These are phyloP conservation scores for Mantamonas sphyraenae DNA, from an alignment of 78 protist genomes.

Conservation along the genomic window DNA sequence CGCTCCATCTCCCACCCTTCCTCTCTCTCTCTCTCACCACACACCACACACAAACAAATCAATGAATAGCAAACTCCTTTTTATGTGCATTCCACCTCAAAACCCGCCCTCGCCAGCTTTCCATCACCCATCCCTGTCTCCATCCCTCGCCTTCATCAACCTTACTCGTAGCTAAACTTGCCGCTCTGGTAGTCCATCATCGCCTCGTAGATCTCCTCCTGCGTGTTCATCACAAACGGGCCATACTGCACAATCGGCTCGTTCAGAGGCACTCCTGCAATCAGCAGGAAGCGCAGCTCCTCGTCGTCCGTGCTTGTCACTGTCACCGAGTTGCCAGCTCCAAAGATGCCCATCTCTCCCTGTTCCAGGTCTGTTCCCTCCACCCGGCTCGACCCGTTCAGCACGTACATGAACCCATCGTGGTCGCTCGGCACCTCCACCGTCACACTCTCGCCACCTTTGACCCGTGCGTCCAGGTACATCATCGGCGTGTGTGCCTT, in stretches of 20 bases:
- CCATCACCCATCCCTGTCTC: too few relatives aligned
- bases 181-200: conserved; percentile 47
- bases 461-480: conserved; percentile 10
- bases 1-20: too few relatives aligned
- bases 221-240: conserved; percentile 84
- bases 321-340: not conserved
- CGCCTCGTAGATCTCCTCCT: conserved; percentile 61
- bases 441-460: not conserved
- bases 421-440: not conserved
- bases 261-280: conserved; percentile 38
- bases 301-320: conserved; percentile 4
- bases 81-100: too few relatives aligned
- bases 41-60: too few relatives aligned
- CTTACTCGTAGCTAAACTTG: too few relatives aligned
- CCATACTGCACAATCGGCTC: conserved; percentile 68
- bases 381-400: not conserved
- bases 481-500: not conserved
- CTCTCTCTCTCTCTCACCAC: too few relatives aligned
- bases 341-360: conserved; percentile 6
- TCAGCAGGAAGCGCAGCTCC: conserved; percentile 23
- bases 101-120: too few relatives aligned
- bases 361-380: not conserved
- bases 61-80: too few relatives aligned
- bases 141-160: too few relatives aligned
- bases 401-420: conserved; percentile 7